phyloP scores from a whole-genome alignment of 1,284 basidiomycete species.

The Xerocomus amazonicus region DNA sequence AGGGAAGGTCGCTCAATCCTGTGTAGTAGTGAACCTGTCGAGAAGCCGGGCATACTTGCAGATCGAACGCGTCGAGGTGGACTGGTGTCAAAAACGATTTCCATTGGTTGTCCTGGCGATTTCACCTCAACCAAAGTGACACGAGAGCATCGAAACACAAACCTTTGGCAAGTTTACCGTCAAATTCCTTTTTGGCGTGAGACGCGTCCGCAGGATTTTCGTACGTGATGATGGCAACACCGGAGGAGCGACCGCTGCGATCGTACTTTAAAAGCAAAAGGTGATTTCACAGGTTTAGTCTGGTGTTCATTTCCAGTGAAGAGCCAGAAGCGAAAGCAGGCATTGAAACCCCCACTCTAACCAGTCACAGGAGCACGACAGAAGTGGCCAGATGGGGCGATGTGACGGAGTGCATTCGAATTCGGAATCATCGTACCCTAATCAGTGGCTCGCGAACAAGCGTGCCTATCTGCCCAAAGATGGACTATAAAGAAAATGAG shows the following conservation, averaged over 20 bases:
- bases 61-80: slow-evolving; percentile 38
- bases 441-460: slow-evolving; percentile 89
- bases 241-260: slow-evolving; percentile 89
- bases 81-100: slow-evolving; percentile 61
- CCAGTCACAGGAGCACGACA: slow-evolving; percentile 29
- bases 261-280: slow-evolving; percentile 75
- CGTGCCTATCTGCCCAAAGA: slow-evolving; percentile 91
- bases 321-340: slow-evolving; percentile 42
- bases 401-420: slow-evolving; percentile 48
- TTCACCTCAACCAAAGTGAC: slow-evolving; percentile 4
- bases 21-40: slow-evolving; percentile 30
- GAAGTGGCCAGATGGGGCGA: slow-evolving; percentile 33
- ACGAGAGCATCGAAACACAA: slow-evolving; percentile 11
- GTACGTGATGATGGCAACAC: slow-evolving; percentile 81
- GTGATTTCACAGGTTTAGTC: slow-evolving; percentile 34
- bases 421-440: slow-evolving; percentile 83
- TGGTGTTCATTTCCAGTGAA: slow-evolving; percentile 32
- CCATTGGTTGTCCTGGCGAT: slow-evolving; percentile 73
- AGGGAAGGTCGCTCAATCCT: slow-evolving; percentile 36
- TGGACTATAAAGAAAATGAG: slow-evolving; percentile 49
- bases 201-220: slow-evolving; percentile 77
- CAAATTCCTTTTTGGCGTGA: slow-evolving; percentile 80
- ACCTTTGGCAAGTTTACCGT: slow-evolving; percentile 93
- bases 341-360: slow-evolving; percentile 31
- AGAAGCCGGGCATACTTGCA: slow-evolving; percentile 27